These are phyloP conservation scores for Pelargonium cotyledonis DNA, from an alignment of 441 rosid genomes.

Conservation along the genomic window DNA sequence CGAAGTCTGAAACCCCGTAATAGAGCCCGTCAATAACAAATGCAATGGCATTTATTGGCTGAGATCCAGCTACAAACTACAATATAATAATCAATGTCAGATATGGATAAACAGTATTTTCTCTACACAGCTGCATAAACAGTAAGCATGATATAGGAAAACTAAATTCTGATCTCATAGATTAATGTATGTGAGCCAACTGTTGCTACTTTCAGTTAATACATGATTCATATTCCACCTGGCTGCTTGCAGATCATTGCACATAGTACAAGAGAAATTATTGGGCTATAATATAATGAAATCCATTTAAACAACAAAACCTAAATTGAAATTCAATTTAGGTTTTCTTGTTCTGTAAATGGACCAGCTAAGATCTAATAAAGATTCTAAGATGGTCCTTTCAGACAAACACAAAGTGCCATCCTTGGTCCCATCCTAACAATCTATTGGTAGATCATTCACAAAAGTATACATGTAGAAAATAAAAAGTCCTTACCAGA, in stretches of 20 bases:
- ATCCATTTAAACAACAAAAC: too few relatives aligned
- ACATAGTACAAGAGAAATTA: neutral
- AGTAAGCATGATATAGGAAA: slow-evolving; percentile 10
- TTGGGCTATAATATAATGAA: too few relatives aligned
- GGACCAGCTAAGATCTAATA: too few relatives aligned
- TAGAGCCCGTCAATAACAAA: slow-evolving; percentile 90
- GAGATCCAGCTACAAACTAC: slow-evolving; percentile 96
- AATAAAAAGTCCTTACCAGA: slow-evolving; percentile 38
- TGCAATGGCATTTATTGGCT: slow-evolving; percentile 86
- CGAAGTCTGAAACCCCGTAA: slow-evolving; percentile 88
- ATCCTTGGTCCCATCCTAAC: neutral
- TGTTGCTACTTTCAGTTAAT: neutral
- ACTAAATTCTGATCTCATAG: neutral
- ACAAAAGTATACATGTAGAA: neutral
- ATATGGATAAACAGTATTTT: slow-evolving; percentile 9
- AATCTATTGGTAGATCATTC: neutral
- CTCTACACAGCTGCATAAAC: slow-evolving; percentile 8
- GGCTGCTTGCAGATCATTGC: neutral
- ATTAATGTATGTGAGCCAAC: neutral
- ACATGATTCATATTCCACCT: neutral
- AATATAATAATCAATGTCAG: slow-evolving; percentile 17
- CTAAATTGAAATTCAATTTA: too few relatives aligned
- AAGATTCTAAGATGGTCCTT: too few relatives aligned
- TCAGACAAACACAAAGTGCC: too few relatives aligned
- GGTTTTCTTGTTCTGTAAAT: too few relatives aligned